Percentiles rank a stretch among this genome's conserved stretches.
phyloP scores from a whole-genome alignment of 164 flowering plant genomes.

The Kalanchoe fedtschenkoi region DNA sequence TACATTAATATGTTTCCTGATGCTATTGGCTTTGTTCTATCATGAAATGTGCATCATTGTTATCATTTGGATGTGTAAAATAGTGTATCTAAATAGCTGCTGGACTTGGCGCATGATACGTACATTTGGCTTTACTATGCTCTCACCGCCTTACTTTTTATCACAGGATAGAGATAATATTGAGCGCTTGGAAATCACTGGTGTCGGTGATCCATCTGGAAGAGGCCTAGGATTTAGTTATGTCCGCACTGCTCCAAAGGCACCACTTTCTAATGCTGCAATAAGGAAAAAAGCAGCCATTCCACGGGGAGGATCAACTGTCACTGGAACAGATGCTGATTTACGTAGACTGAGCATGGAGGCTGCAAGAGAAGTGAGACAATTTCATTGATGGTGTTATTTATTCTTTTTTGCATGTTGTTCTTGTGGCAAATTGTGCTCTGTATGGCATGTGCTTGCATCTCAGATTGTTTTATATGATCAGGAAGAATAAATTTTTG shows the following conservation, averaged over 20 bases:
- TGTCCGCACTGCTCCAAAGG: slow-evolving; percentile 80
- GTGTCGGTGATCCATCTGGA: slow-evolving; percentile 99
- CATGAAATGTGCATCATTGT: not conserved
- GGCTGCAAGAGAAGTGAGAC: slow-evolving; percentile 84
- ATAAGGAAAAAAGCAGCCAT: slow-evolving; percentile 64
- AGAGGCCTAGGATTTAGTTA: slow-evolving; percentile 95
- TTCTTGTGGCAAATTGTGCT: not conserved
- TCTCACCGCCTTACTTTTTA: slow-evolving; percentile 6
- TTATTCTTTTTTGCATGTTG: not conserved
- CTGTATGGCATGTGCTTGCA: not conserved
- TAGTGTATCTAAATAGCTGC: not conserved
- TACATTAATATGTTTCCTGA: not conserved
- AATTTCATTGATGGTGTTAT: not conserved
- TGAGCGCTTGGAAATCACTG: slow-evolving; percentile 93
- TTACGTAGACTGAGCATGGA: slow-evolving; percentile 98
- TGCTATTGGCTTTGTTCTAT: not conserved
- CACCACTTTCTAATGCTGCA: slow-evolving; percentile 58
- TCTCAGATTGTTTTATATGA: not conserved
- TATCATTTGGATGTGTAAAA: not conserved
- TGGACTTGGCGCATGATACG: not conserved
- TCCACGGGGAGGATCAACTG: slow-evolving; percentile 57
- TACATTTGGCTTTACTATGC: not conserved
- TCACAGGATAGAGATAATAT: slow-evolving; percentile 82
- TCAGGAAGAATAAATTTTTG: too few relatives aligned
- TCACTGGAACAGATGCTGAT: slow-evolving; percentile 99